Base-by-base conservation (phyloP, 139 green algal genomes). In the Mesostigma viride region DNA sequence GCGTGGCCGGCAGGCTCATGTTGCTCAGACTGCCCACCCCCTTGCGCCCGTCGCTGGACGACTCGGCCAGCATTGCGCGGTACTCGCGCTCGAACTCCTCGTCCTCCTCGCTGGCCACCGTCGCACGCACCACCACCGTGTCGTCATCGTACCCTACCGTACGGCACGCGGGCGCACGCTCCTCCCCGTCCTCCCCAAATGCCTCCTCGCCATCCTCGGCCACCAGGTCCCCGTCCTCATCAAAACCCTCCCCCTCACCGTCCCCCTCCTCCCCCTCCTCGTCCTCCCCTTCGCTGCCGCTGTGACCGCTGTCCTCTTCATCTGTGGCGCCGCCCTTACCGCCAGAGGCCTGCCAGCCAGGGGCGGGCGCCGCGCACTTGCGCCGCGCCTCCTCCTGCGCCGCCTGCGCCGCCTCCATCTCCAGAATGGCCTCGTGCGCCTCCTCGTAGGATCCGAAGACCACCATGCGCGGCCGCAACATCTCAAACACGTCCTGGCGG, bases 401-500 rank as follows among this genome's bases (percentile, higher is more conserved):
- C 63, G 70, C 73, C 56, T 65, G 44, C 33, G 35, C 73, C 24
- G 20, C 28, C 34, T 85, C 83, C 31, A 94, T 67, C 17, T 82
- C 79, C 0, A 62, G 47, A 31, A 93, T 84, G 17, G 84, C 85
- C 22, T 67, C 64, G 3, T 75, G 31, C 22, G 88, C 88, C 34
- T 82, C 81, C 22, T 89, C 79, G 35, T 86, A 91, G 17, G 31
- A 78, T 22, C 32, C 31, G 64, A 70, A 86, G 3, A 79, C 77
- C 59, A 69, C 30, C 34, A 94, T 48, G 0, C 73, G 64, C 1
- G 89, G 86, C 8, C 85, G 81, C 58, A 96, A 67, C 31, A 61
- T n/a, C 57, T 85, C 80, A 32, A 91, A 76, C 35, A 95, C 45
- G 47, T 96, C 90, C 84, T 94, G 75, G 28, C 70, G 1, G 56